phyloP scores from a whole-genome alignment of 2,329 filamentous ascomycete genomes.

The Penicillium sp. region DNA sequence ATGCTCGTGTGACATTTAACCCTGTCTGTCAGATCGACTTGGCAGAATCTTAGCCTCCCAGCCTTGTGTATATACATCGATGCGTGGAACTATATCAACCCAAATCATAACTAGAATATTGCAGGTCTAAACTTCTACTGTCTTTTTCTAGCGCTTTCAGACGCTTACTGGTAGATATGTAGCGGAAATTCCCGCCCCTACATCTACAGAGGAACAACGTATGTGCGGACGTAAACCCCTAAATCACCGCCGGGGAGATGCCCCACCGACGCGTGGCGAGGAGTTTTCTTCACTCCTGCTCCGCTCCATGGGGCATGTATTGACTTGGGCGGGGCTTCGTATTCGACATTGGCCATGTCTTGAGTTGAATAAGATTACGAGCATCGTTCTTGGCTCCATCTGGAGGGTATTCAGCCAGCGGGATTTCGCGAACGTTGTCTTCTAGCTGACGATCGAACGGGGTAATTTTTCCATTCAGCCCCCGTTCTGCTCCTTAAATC shows the following conservation, averaged over 20 bases:
- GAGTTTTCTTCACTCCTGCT: neutral
- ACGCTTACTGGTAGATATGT: too few species aligned
- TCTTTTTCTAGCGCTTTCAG: too few species aligned
- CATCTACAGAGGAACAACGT: neutral
- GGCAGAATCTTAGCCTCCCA: neutral
- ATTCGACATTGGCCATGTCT: neutral
- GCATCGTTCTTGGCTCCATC: constrained; percentile 1
- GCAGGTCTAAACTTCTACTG: neutral
- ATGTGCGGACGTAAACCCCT: constrained; percentile 2
- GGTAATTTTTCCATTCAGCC: neutral
- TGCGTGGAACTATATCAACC: neutral
- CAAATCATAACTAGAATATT: neutral
- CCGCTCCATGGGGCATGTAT: neutral
- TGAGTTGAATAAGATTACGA: constrained; percentile 2
- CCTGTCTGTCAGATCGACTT: constrained; percentile 3
- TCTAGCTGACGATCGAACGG: neutral
- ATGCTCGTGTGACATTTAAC: neutral
- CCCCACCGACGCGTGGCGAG: constrained; percentile 5
- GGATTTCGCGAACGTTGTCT: neutral
- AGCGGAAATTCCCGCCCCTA: neutral
- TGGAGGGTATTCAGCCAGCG: neutral
- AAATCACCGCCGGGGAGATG: neutral
- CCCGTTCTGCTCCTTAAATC: constrained; percentile 3
- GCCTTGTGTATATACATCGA: neutral
- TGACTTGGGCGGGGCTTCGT: neutral